Conservation (phyloP, 177 flowering plant genomes). For the Tripterygium wilfordii region DNA sequence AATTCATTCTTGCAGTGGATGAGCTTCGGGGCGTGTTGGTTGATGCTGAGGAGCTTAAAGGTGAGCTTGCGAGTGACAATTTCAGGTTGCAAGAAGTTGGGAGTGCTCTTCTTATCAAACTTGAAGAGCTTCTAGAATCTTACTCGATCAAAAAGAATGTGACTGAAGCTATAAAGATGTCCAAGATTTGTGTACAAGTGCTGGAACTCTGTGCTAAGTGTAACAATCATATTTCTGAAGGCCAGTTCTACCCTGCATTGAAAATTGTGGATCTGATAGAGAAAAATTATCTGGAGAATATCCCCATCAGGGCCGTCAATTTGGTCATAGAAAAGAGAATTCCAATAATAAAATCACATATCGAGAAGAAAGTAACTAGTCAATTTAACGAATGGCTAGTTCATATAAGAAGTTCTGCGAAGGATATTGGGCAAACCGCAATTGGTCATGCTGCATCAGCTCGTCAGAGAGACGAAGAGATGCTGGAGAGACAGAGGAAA, state of each 20-base stretch:
- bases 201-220: conserved; percentile 73
- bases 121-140: conserved; percentile 78
- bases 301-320: conserved; percentile 52
- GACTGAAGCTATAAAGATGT: conserved; percentile 68
- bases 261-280: conserved; percentile 74
- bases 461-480: conserved; percentile 78
- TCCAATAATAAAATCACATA: conserved; percentile 60
- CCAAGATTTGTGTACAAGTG: conserved; percentile 53
- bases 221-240: conserved; percentile 61
- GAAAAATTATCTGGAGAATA: conserved; percentile 42
- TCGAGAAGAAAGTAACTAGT: conserved; percentile 65
- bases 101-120: conserved; percentile 50
- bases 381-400: conserved; percentile 91
- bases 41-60: conserved; percentile 88
- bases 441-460: conserved; percentile 68
- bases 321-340: conserved; percentile 51
- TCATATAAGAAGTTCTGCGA: conserved; percentile 67
- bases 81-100: conserved; percentile 77
- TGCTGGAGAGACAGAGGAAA: conserved; percentile 70
- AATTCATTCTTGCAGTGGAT: conserved; percentile 86
- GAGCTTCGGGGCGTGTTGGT: conserved; percentile 91
- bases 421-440: conserved; percentile 79
- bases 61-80: conserved; percentile 67
- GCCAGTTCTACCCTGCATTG: conserved; percentile 77
- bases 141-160: conserved; percentile 70